Evolutionary conservation across 345 rosid species (phyloP).

Genomic region (Salix brachista): DNA sequence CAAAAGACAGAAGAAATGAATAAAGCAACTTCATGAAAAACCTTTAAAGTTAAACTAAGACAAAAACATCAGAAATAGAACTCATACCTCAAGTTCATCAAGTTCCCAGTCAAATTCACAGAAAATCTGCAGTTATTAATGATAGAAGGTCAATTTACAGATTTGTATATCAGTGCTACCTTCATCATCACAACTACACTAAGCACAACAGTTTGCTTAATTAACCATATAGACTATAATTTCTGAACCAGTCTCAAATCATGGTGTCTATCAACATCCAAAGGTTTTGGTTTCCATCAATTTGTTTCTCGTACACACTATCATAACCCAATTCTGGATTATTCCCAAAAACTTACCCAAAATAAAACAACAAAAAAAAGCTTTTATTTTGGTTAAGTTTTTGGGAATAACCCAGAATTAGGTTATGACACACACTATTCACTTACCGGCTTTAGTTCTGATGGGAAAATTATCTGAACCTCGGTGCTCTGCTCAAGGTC

Average conservation of each 20-base stretch:
- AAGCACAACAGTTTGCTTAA: background rate
- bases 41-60: background rate
- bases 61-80: constrained; percentile 6
- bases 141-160: constrained; percentile 13
- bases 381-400: no score
- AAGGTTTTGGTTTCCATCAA: constrained; percentile 4
- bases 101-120: constrained; percentile 95
- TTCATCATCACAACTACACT: background rate
- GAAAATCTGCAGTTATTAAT: constrained; percentile 59
- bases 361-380: no score
- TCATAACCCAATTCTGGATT: no score
- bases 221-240: background rate
- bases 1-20: background rate
- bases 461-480: constrained; percentile 74
- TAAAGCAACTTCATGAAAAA: background rate
- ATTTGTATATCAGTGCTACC: background rate
- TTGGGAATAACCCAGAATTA: no score
- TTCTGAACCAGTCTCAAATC: background rate
- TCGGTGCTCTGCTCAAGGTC: constrained; percentile 81
- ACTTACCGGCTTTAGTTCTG: constrained; percentile 78
- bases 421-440: background rate
- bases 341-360: no score
- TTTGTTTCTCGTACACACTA: background rate
- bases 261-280: constrained; percentile 3
- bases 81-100: constrained; percentile 76